Conservation (phyloP, 2,329 filamentous ascomycete genomes). For the Calonectria pseudoturangicola region DNA sequence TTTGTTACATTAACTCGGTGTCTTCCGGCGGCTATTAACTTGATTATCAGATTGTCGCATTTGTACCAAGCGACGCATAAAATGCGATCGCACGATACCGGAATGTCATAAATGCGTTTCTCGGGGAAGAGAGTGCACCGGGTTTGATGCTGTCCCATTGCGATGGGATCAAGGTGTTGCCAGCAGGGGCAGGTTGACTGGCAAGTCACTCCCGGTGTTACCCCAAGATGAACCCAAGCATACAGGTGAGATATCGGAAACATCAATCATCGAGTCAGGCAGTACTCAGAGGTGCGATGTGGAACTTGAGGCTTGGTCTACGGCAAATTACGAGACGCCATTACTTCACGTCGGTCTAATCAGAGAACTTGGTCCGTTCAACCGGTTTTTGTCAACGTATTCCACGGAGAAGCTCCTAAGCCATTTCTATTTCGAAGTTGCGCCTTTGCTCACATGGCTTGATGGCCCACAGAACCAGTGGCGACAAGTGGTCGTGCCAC, state of each 20-base stretch:
- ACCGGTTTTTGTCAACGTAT: conserved; percentile 9
- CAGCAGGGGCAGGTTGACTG: conserved; percentile 46
- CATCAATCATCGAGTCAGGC: not conserved
- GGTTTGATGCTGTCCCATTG: conserved; percentile 44
- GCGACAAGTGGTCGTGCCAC: conserved; percentile 40
- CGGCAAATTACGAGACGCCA: too few species aligned
- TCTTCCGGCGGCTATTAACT: not conserved
- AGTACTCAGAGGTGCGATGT: too few species aligned
- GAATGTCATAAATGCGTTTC: conserved; percentile 47
- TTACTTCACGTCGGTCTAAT: not conserved
- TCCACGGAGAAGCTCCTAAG: conserved; percentile 43
- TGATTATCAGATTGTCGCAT: conserved; percentile 43
- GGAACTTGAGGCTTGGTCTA: too few species aligned
- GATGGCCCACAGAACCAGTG: conserved; percentile 47
- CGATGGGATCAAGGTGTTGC: conserved; percentile 51
- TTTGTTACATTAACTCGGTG: not conserved
- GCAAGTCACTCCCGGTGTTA: conserved; percentile 37
- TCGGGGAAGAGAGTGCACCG: conserved; percentile 43
- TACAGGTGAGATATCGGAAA: not conserved
- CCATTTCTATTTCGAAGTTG: conserved; percentile 46
- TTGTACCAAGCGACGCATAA: conserved; percentile 47
- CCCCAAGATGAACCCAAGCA: not conserved
- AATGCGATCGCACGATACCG: conserved; percentile 48
- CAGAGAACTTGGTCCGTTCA: conserved; percentile 6
- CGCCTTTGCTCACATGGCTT: conserved; percentile 48